Percentiles rank a stretch among this genome's conserved stretches.
Conservation (phyloP, 257 asterid species). For the Solanum microdontum region DNA sequence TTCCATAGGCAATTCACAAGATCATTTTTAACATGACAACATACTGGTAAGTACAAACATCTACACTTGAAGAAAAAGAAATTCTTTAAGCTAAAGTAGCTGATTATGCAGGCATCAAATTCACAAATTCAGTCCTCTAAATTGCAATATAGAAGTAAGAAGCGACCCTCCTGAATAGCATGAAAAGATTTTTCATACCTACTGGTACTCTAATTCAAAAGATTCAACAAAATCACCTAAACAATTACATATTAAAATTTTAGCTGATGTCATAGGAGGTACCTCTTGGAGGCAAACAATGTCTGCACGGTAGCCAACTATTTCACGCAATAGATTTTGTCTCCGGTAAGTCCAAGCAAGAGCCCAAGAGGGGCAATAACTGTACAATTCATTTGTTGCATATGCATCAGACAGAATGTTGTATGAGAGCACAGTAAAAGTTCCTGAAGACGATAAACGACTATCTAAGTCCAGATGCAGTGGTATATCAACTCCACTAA, state of each 20-base stretch:
- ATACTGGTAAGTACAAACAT: background rate
- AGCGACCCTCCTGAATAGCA: background rate
- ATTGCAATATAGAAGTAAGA: background rate
- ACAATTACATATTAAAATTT: background rate
- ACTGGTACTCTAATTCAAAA: background rate
- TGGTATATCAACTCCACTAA: constrained; percentile 51
- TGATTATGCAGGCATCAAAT: background rate
- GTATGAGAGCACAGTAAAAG: constrained; percentile 92
- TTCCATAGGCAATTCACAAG: background rate
- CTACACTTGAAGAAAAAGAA: background rate
- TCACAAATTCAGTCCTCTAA: background rate
- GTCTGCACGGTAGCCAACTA: constrained; percentile 83
- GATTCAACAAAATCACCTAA: background rate
- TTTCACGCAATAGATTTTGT: constrained; percentile 87
- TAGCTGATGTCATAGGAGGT: constrained; percentile 1
- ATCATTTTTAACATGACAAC: background rate
- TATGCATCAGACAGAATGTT: constrained; percentile 67
- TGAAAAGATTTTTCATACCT: background rate
- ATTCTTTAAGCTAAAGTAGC: background rate
- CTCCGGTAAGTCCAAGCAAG: constrained; percentile 95
- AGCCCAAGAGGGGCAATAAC: constrained; percentile 97
- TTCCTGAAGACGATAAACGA: constrained; percentile 48
- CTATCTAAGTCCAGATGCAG: constrained; percentile 55
- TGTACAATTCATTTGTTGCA: constrained; percentile 59
- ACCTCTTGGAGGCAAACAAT: constrained; percentile 99